Evolutionary conservation across 2,329 filamentous ascomycete species (phyloP).

Genomic region (Cladophialophora bantiana): DNA sequence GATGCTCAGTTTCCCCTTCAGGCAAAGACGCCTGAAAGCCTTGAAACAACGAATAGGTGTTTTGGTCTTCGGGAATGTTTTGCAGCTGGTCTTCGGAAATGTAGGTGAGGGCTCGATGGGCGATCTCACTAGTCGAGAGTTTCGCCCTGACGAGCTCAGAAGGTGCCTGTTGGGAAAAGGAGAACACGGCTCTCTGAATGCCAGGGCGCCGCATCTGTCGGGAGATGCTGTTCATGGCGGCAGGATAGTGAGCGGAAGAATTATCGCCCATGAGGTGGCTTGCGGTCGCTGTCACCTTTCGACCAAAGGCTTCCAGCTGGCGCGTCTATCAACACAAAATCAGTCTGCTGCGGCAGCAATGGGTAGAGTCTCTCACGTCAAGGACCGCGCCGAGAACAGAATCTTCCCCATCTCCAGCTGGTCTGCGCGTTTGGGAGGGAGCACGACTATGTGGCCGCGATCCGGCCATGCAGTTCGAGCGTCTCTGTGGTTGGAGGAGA

Average conservation of each 20-base stretch:
- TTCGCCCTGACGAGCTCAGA: constrained; percentile 91
- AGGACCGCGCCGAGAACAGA: constrained; percentile 56
- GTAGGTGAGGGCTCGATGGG: constrained; percentile 87
- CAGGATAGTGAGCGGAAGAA: constrained; percentile 75
- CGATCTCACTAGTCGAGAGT: constrained; percentile 89
- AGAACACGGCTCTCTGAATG: constrained; percentile 88
- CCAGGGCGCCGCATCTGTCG: constrained; percentile 84
- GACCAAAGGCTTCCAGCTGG: constrained; percentile 88
- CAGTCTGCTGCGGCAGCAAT: constrained; percentile 27
- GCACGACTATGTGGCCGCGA: constrained; percentile 49
- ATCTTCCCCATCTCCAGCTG: constrained; percentile 51
- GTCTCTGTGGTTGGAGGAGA: constrained; percentile 10
- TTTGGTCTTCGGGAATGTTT: constrained; percentile 86
- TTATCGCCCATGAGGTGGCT: constrained; percentile 79
- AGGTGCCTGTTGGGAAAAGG: constrained; percentile 88
- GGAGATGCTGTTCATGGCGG: constrained; percentile 86
- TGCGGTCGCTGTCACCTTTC: constrained; percentile 93
- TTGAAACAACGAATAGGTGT: constrained; percentile 91
- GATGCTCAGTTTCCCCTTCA: constrained; percentile 67
- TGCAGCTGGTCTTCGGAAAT: constrained; percentile 87
- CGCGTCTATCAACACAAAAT: constrained; percentile 66
- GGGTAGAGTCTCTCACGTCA: constrained; percentile 46
- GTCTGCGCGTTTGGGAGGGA: constrained; percentile 52
- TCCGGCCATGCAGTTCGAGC: constrained; percentile 50
- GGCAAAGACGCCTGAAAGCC: constrained; percentile 93